Evolutionary conservation across 1,139 yeast genomes (phyloP), one percentile per base, ranked within the genome.

Genomic region (Candida tropicalis): DNA sequence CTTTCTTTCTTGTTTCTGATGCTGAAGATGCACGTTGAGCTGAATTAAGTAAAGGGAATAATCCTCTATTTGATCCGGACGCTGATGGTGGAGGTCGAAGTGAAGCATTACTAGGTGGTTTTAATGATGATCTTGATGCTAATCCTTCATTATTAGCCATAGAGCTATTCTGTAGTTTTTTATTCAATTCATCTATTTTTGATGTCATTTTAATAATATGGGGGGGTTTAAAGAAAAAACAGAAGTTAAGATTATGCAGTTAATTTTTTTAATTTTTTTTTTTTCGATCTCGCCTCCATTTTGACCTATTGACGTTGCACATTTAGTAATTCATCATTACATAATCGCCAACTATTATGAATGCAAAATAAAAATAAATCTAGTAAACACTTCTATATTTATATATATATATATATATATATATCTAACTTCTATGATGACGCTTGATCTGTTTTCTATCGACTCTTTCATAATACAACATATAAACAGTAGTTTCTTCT

Each of bases 401-500:
- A 12, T 12, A 18, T 18, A 13, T 16, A 10, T 13, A 15, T n/a
- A 6, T 11, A 7, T 15, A 13, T 5, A 29, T 5, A 10, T 34
- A 34, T 12, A 20, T 33, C 35, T 33, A 33, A 17, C 8, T 23
- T 25, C 42, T 44, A 24, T 41, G 42, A 26, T 38, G 40, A 18
- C 43, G 38, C 31, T 47, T 51, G n/a, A 50, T 43, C 40, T 50
- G 54, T 27, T 55, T 57, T 46, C 61, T 56, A 45, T 75, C 79
- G 22, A 72, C 68, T 49, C 80, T 59, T 56, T 91, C 96, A 58
- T 87, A 91, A 56, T 87, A 85, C 46, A 91, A 66, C 84, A 91
- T 79, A 63, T 91, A 91, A 2, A 82, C 97, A 16, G 87, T 87
- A 12, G 82, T 70, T 29, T 80, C 80, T 57, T 89, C 96, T 45